A percentile compares a stretch with the other conserved stretches of the same genome.
These are phyloP conservation scores for Tetracentron sinense DNA, from an alignment of 164 flowering plant genomes.

Conservation along the genomic window DNA sequence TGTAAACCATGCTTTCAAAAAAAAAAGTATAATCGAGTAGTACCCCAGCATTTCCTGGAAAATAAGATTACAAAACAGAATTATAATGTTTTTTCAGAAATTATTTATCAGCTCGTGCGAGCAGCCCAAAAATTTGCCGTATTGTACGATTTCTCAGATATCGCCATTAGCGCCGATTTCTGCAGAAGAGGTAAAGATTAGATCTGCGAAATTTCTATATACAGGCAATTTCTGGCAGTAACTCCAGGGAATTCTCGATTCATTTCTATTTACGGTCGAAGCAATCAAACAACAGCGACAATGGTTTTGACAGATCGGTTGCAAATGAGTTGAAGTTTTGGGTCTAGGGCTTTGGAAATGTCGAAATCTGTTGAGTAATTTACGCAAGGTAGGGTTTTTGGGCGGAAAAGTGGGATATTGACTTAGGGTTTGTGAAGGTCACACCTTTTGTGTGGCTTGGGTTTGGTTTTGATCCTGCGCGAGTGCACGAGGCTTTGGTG, in stretches of 20 bases:
- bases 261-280: too few species aligned
- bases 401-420: conserved; percentile 11
- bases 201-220: not conserved
- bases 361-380: not conserved
- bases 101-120: too few species aligned
- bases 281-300: not conserved
- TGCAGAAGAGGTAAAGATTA: not conserved
- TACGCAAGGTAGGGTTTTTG: conserved; percentile 7
- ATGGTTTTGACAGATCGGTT: not conserved
- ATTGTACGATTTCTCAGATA: too few species aligned
- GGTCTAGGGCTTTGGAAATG: conserved; percentile 3
- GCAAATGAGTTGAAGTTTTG: not conserved
- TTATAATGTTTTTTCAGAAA: too few species aligned
- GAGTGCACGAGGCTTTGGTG: conserved; percentile 62
- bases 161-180: too few species aligned
- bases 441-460: not conserved
- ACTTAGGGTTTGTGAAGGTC: conserved; percentile 12
- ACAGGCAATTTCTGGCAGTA: not conserved
- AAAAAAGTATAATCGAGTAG: too few species aligned
- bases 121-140: too few species aligned
- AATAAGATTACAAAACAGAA: too few species aligned
- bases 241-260: not conserved
- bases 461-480: conserved; percentile 10
- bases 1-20: too few species aligned
- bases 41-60: too few species aligned